phyloP scores from a whole-genome alignment of 352 stramenopile genomes.

The Globisporangium paddicum region DNA sequence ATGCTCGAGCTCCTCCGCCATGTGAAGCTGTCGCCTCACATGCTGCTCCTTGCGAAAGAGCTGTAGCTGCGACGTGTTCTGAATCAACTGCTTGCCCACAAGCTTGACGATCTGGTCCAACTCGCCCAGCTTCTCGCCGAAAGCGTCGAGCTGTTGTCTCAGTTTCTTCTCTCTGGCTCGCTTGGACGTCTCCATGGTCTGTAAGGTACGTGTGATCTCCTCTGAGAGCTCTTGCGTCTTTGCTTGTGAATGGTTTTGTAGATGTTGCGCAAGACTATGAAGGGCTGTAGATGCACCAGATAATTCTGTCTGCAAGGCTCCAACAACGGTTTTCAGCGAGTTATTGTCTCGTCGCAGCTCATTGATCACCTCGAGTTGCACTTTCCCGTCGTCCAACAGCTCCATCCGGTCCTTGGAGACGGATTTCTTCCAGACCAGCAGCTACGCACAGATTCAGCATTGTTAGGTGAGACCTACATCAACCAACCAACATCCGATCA shows the following conservation, averaged over 20 bases:
- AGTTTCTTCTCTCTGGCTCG: conserved; percentile 17
- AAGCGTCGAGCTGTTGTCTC: conserved; percentile 17
- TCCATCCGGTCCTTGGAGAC: conserved; percentile 6
- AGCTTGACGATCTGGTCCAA: conserved; percentile 62
- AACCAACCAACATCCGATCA: background rate
- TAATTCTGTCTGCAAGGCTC: conserved; percentile 14
- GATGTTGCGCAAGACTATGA: conserved; percentile 8
- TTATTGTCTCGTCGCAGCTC: background rate
- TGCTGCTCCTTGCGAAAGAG: conserved; percentile 43
- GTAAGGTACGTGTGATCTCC: background rate
- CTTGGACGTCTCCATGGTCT: background rate
- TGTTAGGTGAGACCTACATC: background rate
- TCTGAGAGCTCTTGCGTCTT: conserved; percentile 5
- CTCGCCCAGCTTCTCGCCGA: conserved; percentile 40
- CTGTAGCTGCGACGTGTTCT: conserved; percentile 62
- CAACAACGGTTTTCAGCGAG: background rate
- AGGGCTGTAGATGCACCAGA: background rate
- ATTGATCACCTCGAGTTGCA: background rate
- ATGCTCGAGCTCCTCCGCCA: conserved; percentile 7
- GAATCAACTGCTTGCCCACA: conserved; percentile 56
- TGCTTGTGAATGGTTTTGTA: conserved; percentile 3
- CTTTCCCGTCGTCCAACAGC: background rate
- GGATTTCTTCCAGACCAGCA: conserved; percentile 12
- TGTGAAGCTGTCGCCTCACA: conserved; percentile 11
- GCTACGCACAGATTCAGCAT: background rate